Evolutionary conservation across 352 stramenopile species (phyloP).

Genomic region (Phytophthora crassamura): DNA sequence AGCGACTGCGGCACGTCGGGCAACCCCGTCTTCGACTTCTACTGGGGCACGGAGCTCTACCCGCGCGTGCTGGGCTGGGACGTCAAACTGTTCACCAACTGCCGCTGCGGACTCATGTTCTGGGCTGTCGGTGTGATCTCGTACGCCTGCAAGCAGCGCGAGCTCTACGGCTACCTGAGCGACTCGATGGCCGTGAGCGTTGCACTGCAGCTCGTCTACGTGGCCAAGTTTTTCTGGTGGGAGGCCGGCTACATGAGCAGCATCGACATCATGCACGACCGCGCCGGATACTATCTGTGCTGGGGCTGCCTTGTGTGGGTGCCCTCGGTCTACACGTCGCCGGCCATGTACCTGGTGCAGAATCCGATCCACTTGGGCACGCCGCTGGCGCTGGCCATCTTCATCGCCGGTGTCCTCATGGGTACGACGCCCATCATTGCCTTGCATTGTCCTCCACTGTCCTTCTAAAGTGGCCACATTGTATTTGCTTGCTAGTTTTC

Average conservation of each 20-base stretch:
- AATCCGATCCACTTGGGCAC: constrained; percentile 82
- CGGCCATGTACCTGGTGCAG: constrained; percentile 93
- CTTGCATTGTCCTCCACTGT: background rate
- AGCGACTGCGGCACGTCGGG: constrained; percentile 93
- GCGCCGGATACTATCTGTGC: constrained; percentile 95
- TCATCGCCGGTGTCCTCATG: constrained; percentile 82
- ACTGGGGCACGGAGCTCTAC: constrained; percentile 98
- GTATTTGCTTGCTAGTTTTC: constrained; percentile 54
- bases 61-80: constrained; percentile 93
- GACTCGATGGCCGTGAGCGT: constrained; percentile 92
- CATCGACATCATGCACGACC: constrained; percentile 98
- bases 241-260: constrained; percentile 97
- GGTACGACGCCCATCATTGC: constrained; percentile 46
- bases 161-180: constrained; percentile 79
- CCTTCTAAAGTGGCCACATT: constrained; percentile 2
- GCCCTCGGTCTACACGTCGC: constrained; percentile 96
- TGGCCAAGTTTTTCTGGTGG: constrained; percentile 98
- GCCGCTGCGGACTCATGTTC: constrained; percentile 97
- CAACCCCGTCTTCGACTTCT: constrained; percentile 96
- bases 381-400: constrained; percentile 48
- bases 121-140: constrained; percentile 93
- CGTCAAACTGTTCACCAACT: constrained; percentile 98
- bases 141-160: constrained; percentile 91
- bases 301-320: constrained; percentile 98
- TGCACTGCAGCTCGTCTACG: constrained; percentile 93